These are phyloP conservation scores for Pezizomycotina sp. DNA, from an alignment of 2,329 filamentous ascomycete genomes.

Conservation along the genomic window DNA sequence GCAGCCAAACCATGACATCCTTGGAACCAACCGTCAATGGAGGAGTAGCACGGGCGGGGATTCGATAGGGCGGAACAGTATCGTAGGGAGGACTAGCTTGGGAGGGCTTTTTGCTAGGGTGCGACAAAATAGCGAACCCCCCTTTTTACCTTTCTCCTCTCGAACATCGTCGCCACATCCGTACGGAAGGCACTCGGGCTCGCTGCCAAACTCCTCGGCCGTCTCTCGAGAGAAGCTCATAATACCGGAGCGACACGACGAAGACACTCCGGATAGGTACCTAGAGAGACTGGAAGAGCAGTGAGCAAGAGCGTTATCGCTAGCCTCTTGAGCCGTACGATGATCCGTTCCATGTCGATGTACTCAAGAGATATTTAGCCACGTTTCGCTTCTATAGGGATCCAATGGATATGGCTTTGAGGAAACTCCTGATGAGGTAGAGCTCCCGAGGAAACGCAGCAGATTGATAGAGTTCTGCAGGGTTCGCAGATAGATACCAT, in stretches of 20 bases:
- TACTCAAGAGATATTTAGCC: constrained; percentile 86
- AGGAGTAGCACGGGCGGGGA: too few species aligned
- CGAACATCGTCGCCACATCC: constrained; percentile 24
- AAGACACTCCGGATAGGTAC: constrained; percentile 81
- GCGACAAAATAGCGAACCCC: constrained; percentile 62
- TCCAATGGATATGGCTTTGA: constrained; percentile 89
- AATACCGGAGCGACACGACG: constrained; percentile 64
- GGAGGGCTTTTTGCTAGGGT: constrained; percentile 67
- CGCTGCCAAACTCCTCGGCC: constrained; percentile 71
- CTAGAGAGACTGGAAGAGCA: constrained; percentile 64
- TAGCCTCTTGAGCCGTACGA: constrained; percentile 68
- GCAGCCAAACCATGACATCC: constrained; percentile 83
- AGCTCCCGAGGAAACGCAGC: constrained; percentile 90
- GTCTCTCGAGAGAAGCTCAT: constrained; percentile 46
- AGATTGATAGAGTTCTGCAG: constrained; percentile 87
- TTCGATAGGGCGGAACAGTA: too few species aligned
- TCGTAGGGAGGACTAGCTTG: constrained; percentile 70
- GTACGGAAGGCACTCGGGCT: constrained; percentile 36
- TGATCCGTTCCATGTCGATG: constrained; percentile 66
- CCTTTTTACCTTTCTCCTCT: constrained; percentile 35
- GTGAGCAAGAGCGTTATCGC: constrained; percentile 71
- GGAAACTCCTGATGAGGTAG: constrained; percentile 90
- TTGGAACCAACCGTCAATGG: constrained; percentile 34
- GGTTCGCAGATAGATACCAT: constrained; percentile 89
- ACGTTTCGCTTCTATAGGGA: constrained; percentile 91